Evolutionary conservation across 768 basidiomycete species (phyloP), one percentile per base, ranked within the genome.

Genomic region (Royoungia palumana): DNA sequence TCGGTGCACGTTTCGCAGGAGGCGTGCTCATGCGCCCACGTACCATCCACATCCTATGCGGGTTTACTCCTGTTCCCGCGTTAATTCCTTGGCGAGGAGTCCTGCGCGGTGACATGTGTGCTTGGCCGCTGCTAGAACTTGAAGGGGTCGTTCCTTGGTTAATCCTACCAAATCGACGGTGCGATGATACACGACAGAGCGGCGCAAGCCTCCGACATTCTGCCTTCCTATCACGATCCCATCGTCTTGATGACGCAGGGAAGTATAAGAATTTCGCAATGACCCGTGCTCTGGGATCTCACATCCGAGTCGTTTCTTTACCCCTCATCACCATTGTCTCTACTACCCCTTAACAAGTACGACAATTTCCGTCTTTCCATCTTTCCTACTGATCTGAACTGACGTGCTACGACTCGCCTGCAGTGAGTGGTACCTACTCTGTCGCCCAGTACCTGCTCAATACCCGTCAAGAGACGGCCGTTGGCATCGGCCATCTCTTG

Each of bases 271-370:
- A 40, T 16, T 28, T 9, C 6, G 2, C 16, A 6, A 32, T 32
- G 32, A 32, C 6, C 20, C 11, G 14, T 25, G 76, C 69, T 1
- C 70, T 65, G 10, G 86, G 69, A 50, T 75, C 77, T 60, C 83
- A 79, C n/a, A 84, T 28, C 2, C 85, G 83, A 0, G 85, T 85
- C 59, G 83, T 88, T 41, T 74, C 68, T 61, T 87, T 83, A 9
- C 74, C 78, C 14, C 82, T 70, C 14, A 11, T 24, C 27, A 24
- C 19, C 20, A 14, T 27, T n/a, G n/a, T n/a, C 14, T 41, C 14
- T 28, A 9, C 27, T 2, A 9, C 14, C 13, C 17, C 8, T 20
- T 4, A 21, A 4, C 14, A 36, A 27, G 42, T 53, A 19, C 28
- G 38, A 35, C 17, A 37, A 22, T 8, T 24, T 13, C 35, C n/a